Evolutionary conservation across 108 stramenopile genomes (phyloP), one percentile per base, ranked within the genome.

Genomic region (Phaeodactylum tricornutum): DNA sequence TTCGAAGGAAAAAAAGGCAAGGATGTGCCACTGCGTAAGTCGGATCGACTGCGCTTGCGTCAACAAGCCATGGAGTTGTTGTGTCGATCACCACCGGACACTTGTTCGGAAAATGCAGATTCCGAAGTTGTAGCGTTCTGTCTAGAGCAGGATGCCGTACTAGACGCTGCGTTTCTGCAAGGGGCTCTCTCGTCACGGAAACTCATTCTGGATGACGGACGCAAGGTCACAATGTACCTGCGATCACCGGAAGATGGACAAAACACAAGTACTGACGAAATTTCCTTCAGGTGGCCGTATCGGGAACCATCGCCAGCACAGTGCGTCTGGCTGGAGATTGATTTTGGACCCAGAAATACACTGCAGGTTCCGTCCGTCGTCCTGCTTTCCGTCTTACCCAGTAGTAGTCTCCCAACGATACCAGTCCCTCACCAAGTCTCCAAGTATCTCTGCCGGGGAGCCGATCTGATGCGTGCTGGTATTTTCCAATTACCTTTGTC

Each of bases 381-480:
- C 0, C 0, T 49, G 0, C n/a, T 50, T 15, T 20, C 41, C 1
- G 42, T 36, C 27, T 19, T 40, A 6, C 38, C 38, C 21, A 16
- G 19, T 40, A 22, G 44, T 7, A 22, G 20, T 8, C 39, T 23
- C 35, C 65, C 56, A 51, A 56, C 27, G 42, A 64, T 61, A 39
- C 44, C 42, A 26, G 66, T 60, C 33, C 69, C 35, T 28, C 71
- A 41, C 21, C 58, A 33, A 32, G 76, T 73, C 4, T 78, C 83
- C 43, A 81, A 84, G 47, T 91, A 64, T 53, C 38, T 91, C 11
- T 86, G 84, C 61, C 69, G 88, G 16, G 88, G 88, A 22, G 88
- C 88, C 22, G 64, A 86, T 59, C 57, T 91, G 44, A 91, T 91
- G 88, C 54, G 62, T 22, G 72, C 81, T 2, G 88, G 88, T 0